Percentiles rank a stretch among this genome's conserved stretches.
These are phyloP conservation scores for Cutaneotrichosporon daszewskae DNA, from an alignment of 1,284 basidiomycete genomes.

Conservation along the genomic window DNA sequence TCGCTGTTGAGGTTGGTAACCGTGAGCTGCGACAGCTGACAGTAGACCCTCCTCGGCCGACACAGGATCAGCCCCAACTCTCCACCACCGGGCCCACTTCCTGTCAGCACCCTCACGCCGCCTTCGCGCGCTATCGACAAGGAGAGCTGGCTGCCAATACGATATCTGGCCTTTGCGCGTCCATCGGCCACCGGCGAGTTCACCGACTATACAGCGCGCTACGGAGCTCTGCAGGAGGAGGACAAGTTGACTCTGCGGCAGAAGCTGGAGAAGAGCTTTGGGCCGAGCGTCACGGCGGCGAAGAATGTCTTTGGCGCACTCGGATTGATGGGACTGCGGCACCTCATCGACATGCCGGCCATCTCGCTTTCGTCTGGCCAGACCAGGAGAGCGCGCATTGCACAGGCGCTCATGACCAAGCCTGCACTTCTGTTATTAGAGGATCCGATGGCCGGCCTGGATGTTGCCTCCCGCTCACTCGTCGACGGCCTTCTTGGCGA, in stretches of 20 bases:
- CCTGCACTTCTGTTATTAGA: conserved; percentile 74
- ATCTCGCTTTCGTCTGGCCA: conserved; percentile 88
- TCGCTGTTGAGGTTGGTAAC: conserved; percentile 58
- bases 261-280: neutral
- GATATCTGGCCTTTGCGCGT: conserved; percentile 69
- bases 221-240: conserved; percentile 76
- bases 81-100: conserved; percentile 64
- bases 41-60: conserved; percentile 62
- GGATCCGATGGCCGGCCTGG: conserved; percentile 58
- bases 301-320: conserved; percentile 53
- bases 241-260: conserved; percentile 54
- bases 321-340: conserved; percentile 54
- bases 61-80: conserved; percentile 58
- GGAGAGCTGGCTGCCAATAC: conserved; percentile 47
- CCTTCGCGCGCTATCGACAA: conserved; percentile 2
- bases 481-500: conserved; percentile 36
- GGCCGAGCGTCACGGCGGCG: conserved; percentile 20
- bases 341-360: conserved; percentile 70
- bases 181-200: conserved; percentile 65
- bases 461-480: conserved; percentile 36
- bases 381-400: conserved; percentile 76
- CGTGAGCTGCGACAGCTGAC: no score
- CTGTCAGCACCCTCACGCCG: conserved; percentile 50
- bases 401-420: conserved; percentile 64
- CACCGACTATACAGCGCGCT: conserved; percentile 84